Percentiles rank a stretch among this genome's conserved stretches.
Evolutionary conservation across 164 flowering plant species (phyloP).

Genomic region (Vitis riparia): DNA sequence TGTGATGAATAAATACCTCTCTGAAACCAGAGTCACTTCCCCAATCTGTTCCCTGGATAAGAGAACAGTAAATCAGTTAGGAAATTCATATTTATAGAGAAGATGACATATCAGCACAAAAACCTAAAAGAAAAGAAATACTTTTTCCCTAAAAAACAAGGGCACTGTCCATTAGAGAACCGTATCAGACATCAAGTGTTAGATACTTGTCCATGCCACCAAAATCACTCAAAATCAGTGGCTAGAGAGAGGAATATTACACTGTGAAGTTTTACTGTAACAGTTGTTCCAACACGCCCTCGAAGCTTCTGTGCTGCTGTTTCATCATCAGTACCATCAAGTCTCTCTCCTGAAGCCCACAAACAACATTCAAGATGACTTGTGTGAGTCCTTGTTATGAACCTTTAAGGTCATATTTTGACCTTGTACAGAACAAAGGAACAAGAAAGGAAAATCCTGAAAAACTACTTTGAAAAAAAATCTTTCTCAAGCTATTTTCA

Average conservation of each 20-base stretch:
- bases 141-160: neutral
- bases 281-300: conserved; percentile 84
- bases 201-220: neutral
- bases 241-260: conserved; percentile 35
- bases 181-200: too few species aligned
- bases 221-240: too few species aligned
- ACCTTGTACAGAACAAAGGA: neutral
- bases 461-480: neutral
- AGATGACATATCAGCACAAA: too few species aligned
- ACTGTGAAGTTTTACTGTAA: conserved; percentile 69
- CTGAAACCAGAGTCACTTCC: conserved; percentile 42
- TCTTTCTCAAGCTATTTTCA: too few species aligned
- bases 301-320: conserved; percentile 91
- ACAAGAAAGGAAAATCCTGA: too few species aligned
- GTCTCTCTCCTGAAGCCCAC: conserved; percentile 65
- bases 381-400: neutral
- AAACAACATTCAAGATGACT: conserved; percentile 3
- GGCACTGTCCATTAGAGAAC: neutral
- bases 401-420: too few species aligned
- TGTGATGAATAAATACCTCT: conserved; percentile 58
- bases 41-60: conserved; percentile 50
- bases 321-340: conserved; percentile 83
- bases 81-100: too few species aligned
- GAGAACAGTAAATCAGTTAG: neutral
- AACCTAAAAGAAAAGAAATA: neutral